A percentile compares a stretch with the other conserved stretches of the same genome.
Conservation (phyloP, 352 stramenopile genomes). For the Globisporangium middletonii region DNA sequence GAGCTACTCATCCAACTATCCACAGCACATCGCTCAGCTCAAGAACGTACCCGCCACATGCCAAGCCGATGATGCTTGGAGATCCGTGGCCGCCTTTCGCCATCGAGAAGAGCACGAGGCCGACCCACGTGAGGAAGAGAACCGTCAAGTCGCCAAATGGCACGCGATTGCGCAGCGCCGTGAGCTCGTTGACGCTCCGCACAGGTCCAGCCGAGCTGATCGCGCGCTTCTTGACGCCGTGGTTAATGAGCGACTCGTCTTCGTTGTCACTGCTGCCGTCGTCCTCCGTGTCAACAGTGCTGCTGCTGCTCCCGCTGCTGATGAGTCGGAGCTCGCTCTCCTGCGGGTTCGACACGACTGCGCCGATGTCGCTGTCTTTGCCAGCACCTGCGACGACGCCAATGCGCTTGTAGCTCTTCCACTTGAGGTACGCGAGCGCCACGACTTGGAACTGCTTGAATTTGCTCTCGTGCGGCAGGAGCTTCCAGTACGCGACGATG, state of each 20-base stretch:
- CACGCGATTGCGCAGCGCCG: constrained; percentile 40
- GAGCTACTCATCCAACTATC: too few species aligned
- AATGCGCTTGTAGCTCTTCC: constrained; percentile 54
- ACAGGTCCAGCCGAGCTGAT: constrained; percentile 16
- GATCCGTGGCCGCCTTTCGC: constrained; percentile 71
- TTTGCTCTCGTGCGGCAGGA: constrained; percentile 58
- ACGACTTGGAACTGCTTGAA: constrained; percentile 67
- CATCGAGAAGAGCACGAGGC: constrained; percentile 72
- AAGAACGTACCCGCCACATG: constrained; percentile 31
- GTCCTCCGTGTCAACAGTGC: constrained; percentile 17
- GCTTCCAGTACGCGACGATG: constrained; percentile 61
- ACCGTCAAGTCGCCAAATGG: constrained; percentile 57
- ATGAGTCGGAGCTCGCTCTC: constrained; percentile 23
- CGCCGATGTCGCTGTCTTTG: too few species aligned
- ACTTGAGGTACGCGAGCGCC: constrained; percentile 65
- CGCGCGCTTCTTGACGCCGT: constrained; percentile 31
- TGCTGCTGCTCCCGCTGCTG: constrained; percentile 12
- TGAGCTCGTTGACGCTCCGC: constrained; percentile 42
- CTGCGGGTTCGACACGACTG: constrained; percentile 31
- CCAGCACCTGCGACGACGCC: constrained; percentile 17
- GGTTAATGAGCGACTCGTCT: constrained; percentile 48
- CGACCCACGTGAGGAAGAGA: constrained; percentile 74
- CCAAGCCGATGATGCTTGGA: constrained; percentile 63
- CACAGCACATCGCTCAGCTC: too few species aligned
- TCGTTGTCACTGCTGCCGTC: constrained; percentile 36